Evolutionary conservation across 1,284 basidiomycete species (phyloP).

Genomic region (Trametes hirsuta): DNA sequence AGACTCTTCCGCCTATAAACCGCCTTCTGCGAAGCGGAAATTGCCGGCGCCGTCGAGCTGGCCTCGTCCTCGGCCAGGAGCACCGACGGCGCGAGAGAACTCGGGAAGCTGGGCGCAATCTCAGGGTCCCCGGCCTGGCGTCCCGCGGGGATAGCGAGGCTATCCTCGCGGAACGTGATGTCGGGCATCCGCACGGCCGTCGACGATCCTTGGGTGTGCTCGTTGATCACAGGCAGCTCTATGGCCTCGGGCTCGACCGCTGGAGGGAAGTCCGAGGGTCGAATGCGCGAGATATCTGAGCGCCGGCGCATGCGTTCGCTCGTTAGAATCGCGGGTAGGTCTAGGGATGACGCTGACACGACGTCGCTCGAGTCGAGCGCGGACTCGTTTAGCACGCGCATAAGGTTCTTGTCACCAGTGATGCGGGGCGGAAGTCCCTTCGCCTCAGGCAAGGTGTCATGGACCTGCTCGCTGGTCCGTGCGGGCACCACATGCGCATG

Average conservation of each 20-base stretch:
- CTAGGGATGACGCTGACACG: slow-evolving; percentile 11
- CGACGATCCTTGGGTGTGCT: background rate
- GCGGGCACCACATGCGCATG: background rate
- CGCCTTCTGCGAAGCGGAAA: slow-evolving; percentile 19
- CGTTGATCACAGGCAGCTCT: slow-evolving; percentile 16
- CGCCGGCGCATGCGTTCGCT: slow-evolving; percentile 25
- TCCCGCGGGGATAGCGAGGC: background rate
- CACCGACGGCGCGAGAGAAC: slow-evolving; percentile 16
- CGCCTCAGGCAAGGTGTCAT: background rate
- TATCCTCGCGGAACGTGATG: slow-evolving; percentile 9
- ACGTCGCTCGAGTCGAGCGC: slow-evolving; percentile 20
- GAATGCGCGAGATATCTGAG: slow-evolving; percentile 25
- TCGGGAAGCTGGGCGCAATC: slow-evolving; percentile 18
- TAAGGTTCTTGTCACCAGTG: slow-evolving; percentile 11
- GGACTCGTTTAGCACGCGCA: slow-evolving; percentile 19
- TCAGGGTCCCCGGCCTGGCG: slow-evolving; percentile 14
- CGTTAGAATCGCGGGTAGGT: slow-evolving; percentile 7
- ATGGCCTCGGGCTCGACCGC: slow-evolving; percentile 8
- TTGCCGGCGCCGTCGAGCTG: slow-evolving; percentile 14
- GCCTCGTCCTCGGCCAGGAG: slow-evolving; percentile 15
- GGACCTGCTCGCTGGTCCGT: background rate
- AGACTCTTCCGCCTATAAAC: slow-evolving; percentile 16
- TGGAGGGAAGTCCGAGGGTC: background rate
- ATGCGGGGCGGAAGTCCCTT: background rate
- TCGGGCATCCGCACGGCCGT: background rate